A percentile compares a stretch with the other conserved stretches of the same genome.
Conservation (phyloP, 225 moss, liverwort and hornwort species). For the Rhytidiadelphus loreus region DNA sequence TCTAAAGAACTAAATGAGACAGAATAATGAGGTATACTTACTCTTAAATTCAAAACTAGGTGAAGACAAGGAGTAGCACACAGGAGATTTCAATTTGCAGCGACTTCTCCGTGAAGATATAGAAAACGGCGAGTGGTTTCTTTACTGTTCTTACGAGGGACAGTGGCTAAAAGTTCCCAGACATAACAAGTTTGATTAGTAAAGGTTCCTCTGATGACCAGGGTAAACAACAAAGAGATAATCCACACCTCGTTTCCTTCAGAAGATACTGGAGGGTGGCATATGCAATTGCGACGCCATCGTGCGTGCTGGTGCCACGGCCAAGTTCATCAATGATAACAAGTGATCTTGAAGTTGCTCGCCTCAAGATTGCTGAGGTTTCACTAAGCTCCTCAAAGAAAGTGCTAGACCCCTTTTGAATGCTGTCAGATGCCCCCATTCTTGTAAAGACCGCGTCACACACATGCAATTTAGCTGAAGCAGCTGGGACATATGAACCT, state of each 20-base stretch:
- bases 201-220: background rate
- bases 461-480: constrained; percentile 73
- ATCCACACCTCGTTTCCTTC: constrained; percentile 57
- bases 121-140: background rate
- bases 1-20: background rate
- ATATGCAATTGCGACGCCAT: constrained; percentile 94
- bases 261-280: constrained; percentile 79
- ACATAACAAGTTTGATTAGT: background rate
- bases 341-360: constrained; percentile 73
- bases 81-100: background rate
- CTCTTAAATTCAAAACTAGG: background rate
- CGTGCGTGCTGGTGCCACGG: constrained; percentile 97
- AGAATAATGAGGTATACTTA: background rate
- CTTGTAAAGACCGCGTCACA: constrained; percentile 88
- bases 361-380: constrained; percentile 69
- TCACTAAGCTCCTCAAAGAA: constrained; percentile 99
- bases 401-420: constrained; percentile 91
- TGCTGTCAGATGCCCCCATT: constrained; percentile 95
- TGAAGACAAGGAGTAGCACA: background rate
- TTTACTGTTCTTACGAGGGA: background rate
- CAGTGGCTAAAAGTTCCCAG: background rate
- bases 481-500: constrained; percentile 89
- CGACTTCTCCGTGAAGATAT: background rate
- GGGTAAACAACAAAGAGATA: background rate
- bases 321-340: constrained; percentile 97